Percentiles rank a stretch among this genome's conserved stretches.
phyloP scores from a whole-genome alignment of 805 yeast species.

The Kuraishia piskuri region DNA sequence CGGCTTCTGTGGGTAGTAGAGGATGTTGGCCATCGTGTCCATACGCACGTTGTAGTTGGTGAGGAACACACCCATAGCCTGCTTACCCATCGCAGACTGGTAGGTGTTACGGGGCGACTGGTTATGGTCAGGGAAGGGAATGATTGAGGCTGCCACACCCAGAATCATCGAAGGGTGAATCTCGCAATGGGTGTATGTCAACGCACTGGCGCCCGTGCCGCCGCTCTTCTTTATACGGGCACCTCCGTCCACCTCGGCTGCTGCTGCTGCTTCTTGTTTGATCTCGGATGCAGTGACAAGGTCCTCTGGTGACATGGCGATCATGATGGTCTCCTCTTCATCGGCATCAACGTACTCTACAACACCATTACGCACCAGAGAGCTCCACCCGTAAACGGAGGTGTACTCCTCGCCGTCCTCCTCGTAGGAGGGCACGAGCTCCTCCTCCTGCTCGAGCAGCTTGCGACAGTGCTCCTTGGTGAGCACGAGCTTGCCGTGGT shows the following conservation, averaged over 20 bases:
- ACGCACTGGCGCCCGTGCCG: conserved; percentile 48
- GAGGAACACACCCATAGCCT: conserved; percentile 98
- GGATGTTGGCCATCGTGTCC: conserved; percentile 99
- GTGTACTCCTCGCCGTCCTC: conserved; percentile 29
- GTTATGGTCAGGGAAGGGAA: conserved; percentile 99
- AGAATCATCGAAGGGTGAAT: conserved; percentile 98
- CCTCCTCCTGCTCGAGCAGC: conserved; percentile 52
- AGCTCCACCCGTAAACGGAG: conserved; percentile 67
- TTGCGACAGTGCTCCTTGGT: conserved; percentile 77
- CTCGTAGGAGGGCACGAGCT: conserved; percentile 41
- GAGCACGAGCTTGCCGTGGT: conserved; percentile 71
- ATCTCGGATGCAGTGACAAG: conserved; percentile 49
- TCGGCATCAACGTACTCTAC: conserved; percentile 98
- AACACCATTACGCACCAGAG: conserved; percentile 74
- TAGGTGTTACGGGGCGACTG: conserved; percentile 99
- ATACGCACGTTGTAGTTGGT: conserved; percentile 94
- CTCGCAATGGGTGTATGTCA: conserved; percentile 87
- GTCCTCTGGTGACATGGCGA: conserved; percentile 98
- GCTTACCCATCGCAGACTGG: conserved; percentile 99
- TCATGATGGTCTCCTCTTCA: conserved; percentile 97
- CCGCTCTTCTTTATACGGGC: conserved; percentile 66
- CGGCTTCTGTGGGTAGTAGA: conserved; percentile 97
- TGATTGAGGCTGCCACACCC: conserved; percentile 97
- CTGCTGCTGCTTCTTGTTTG: conserved; percentile 25
- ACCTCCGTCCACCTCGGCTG: conserved; percentile 56